phyloP scores from a whole-genome alignment of 2,329 filamentous ascomycete genomes.

The Venturia effusa region DNA sequence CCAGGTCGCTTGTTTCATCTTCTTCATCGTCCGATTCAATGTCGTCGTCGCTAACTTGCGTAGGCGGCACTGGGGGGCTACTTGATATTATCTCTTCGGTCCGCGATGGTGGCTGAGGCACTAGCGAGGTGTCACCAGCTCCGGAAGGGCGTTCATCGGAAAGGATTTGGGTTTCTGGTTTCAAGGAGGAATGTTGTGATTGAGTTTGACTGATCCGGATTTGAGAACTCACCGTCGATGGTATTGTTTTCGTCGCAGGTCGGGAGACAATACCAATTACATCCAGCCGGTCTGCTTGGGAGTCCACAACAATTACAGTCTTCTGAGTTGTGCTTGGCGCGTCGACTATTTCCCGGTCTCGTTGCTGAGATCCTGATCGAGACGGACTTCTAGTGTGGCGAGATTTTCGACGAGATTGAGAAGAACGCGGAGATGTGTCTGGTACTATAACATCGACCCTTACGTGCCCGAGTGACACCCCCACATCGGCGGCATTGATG shows the following conservation, averaged over 20 bases:
- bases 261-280: neutral
- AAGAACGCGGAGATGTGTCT: neutral
- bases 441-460: neutral
- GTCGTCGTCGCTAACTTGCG: slow-evolving; percentile 17
- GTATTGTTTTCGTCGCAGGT: neutral
- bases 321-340: slow-evolving; percentile 1
- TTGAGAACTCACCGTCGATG: neutral
- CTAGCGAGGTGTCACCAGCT: neutral
- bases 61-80: slow-evolving; percentile 21
- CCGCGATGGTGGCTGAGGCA: neutral
- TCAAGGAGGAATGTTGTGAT: neutral
- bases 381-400: neutral
- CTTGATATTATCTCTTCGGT: slow-evolving; percentile 18
- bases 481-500: neutral
- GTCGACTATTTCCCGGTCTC: neutral
- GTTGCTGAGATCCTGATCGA: neutral
- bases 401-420: neutral
- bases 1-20: slow-evolving; percentile 8
- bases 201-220: neutral
- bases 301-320: slow-evolving; percentile 5
- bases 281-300: neutral
- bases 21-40: slow-evolving; percentile 13
- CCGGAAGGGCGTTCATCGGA: neutral
- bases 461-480: neutral
- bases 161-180: neutral